phyloP scores from a whole-genome alignment of 2,329 filamentous ascomycete genomes.

The Fusarium agapanthi region DNA sequence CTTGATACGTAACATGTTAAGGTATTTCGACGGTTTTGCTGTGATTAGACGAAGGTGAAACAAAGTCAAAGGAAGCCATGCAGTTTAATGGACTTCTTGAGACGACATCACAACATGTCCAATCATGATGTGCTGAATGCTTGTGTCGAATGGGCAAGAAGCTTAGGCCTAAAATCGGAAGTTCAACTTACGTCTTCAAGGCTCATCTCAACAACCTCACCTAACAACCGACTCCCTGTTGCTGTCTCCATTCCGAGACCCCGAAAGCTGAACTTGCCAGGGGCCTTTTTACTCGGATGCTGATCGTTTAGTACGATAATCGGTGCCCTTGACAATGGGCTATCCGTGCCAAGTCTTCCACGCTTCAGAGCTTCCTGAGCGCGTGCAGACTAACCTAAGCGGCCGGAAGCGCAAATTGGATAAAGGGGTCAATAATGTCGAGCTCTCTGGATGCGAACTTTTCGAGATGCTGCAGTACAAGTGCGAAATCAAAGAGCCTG shows the following conservation, averaged over 20 bases:
- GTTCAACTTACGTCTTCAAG: constrained; percentile 65
- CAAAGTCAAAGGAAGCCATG: not conserved
- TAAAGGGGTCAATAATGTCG: constrained; percentile 51
- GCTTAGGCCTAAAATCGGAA: constrained; percentile 9
- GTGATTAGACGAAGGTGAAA: not conserved
- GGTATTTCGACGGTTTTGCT: not conserved
- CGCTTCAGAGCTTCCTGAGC: constrained; percentile 58
- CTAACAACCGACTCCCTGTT: constrained; percentile 60
- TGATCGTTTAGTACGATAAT: not conserved
- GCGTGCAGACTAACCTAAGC: constrained; percentile 57
- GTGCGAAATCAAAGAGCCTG: constrained; percentile 62
- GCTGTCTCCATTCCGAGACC: constrained; percentile 48
- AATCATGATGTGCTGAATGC: constrained; percentile 27
- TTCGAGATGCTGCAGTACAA: constrained; percentile 68
- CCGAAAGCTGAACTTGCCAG: not conserved
- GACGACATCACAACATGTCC: not conserved
- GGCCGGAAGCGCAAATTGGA: constrained; percentile 63
- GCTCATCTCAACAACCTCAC: constrained; percentile 64
- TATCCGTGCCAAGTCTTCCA: constrained; percentile 66
- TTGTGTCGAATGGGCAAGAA: constrained; percentile 12
- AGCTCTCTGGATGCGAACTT: constrained; percentile 65
- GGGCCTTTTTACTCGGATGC: not conserved
- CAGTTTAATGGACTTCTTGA: not conserved
- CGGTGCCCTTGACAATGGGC: constrained; percentile 56
- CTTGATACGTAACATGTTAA: not conserved